A percentile compares a stretch with the other conserved stretches of the same genome.
phyloP scores from a whole-genome alignment of 2,329 filamentous ascomycete genomes.

The Cryphonectria radicalis region DNA sequence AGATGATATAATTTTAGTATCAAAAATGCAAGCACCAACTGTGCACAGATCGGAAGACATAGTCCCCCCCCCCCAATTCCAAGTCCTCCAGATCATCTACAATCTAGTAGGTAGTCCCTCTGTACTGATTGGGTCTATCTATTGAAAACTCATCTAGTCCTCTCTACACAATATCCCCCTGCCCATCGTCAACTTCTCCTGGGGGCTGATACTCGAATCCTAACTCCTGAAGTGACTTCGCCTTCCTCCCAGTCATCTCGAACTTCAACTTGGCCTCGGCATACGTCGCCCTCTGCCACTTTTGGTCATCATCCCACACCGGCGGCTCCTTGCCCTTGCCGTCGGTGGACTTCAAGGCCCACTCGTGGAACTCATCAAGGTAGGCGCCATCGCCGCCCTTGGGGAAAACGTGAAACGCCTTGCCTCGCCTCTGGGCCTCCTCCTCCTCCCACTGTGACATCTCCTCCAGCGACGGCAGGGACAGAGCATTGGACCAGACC shows the following conservation, averaged over 20 bases:
- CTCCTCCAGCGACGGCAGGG: slow-evolving; percentile 62
- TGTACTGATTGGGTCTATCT: background rate
- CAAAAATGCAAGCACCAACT: background rate
- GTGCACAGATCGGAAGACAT: background rate
- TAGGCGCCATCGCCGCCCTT: slow-evolving; percentile 68
- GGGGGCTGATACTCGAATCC: slow-evolving; percentile 63
- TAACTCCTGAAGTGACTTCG: slow-evolving; percentile 71
- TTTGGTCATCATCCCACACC: slow-evolving; percentile 70
- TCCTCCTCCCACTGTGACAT: slow-evolving; percentile 73
- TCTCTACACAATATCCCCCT: slow-evolving; percentile 29
- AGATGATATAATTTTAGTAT: background rate
- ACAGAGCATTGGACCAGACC: slow-evolving; percentile 73
- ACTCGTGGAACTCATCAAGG: slow-evolving; percentile 70
- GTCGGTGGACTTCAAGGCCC: slow-evolving; percentile 56
- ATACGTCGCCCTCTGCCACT: slow-evolving; percentile 73
- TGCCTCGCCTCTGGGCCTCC: slow-evolving; percentile 54
- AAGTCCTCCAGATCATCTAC: background rate
- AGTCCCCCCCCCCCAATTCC: background rate
- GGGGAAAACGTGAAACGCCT: slow-evolving; percentile 53
- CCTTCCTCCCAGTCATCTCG: slow-evolving; percentile 64
- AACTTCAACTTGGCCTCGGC: slow-evolving; percentile 74
- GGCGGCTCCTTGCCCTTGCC: slow-evolving; percentile 68
- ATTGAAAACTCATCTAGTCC: background rate
- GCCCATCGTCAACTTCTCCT: slow-evolving; percentile 22
- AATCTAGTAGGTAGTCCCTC: background rate